phyloP scores from a whole-genome alignment of 2,329 filamentous ascomycete genomes.

The Pseudocercospora macadamiae region DNA sequence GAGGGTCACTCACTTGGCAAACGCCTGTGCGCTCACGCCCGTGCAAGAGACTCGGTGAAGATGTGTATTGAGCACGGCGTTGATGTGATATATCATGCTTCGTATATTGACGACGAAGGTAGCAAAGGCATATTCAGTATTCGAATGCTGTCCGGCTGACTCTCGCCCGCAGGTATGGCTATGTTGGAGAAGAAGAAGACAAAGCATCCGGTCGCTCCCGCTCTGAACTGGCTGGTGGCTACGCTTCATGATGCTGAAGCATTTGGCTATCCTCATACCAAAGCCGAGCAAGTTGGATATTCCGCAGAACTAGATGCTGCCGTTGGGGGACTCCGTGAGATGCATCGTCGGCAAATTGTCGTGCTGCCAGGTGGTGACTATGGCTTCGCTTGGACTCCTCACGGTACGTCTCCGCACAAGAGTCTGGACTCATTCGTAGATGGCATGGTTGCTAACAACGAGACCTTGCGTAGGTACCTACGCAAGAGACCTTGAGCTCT shows the following conservation, averaged over 20 bases:
- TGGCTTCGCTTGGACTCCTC: constrained; percentile 54
- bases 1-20: constrained; percentile 48
- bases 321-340: constrained; percentile 46
- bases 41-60: constrained; percentile 49
- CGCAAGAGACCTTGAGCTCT: too few species aligned
- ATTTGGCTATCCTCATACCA: constrained; percentile 48
- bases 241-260: constrained; percentile 44
- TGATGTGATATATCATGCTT: constrained; percentile 55
- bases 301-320: constrained; percentile 48
- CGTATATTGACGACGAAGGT: constrained; percentile 48
- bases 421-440: too few species aligned
- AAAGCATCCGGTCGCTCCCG: constrained; percentile 48
- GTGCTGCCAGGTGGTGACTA: constrained; percentile 53
- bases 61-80: constrained; percentile 50
- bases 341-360: constrained; percentile 50
- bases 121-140: too few species aligned
- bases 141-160: too few species aligned
- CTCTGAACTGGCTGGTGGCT: constrained; percentile 48
- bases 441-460: too few species aligned
- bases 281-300: constrained; percentile 51
- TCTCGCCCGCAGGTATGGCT: too few species aligned
- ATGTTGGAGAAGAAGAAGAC: constrained; percentile 46
- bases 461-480: too few species aligned
- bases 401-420: too few species aligned
- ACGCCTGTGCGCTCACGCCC: constrained; percentile 44